Conservation (phyloP, 1,284 basidiomycete genomes). For the Apiotrichum akiyoshidainum region DNA sequence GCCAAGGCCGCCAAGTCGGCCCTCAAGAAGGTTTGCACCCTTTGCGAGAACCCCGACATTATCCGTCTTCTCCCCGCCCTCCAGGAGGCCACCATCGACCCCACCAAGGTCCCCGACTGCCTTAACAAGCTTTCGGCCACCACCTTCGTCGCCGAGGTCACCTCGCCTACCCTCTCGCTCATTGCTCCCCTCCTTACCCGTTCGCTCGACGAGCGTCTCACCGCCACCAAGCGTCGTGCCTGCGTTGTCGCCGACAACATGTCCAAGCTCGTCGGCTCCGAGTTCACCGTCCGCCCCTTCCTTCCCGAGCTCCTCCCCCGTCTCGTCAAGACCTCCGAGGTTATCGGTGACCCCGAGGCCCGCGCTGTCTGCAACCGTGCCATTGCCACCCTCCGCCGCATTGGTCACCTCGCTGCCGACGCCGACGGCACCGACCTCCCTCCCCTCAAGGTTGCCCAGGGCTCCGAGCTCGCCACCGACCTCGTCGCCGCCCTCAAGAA, state of each 20-base stretch:
- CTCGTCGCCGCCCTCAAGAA: slow-evolving; percentile 80
- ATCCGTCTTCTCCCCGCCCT: slow-evolving; percentile 4
- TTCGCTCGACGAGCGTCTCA: slow-evolving; percentile 92
- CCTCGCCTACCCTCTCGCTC: slow-evolving; percentile 95
- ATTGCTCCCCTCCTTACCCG: slow-evolving; percentile 97
- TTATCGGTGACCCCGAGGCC: slow-evolving; percentile 93
- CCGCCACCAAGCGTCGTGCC: slow-evolving; percentile 93
- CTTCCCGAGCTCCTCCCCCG: slow-evolving; percentile 90
- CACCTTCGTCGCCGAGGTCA: slow-evolving; percentile 99
- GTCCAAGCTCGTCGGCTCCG: slow-evolving; percentile 95
- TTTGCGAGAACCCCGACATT: slow-evolving; percentile 73
- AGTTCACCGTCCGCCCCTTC: slow-evolving; percentile 93
- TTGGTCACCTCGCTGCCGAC: slow-evolving; percentile 76
- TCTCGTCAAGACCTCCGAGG: slow-evolving; percentile 86
- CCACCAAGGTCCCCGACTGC: slow-evolving; percentile 95
- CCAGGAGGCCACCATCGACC: slow-evolving; percentile 88
- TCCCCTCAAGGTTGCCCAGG: slow-evolving; percentile 71
- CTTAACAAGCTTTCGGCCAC: slow-evolving; percentile 95
- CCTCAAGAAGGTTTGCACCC: slow-evolving; percentile 52
- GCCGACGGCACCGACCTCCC: slow-evolving; percentile 87
- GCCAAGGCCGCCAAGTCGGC: slow-evolving; percentile 59
- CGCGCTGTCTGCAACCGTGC: slow-evolving; percentile 83
- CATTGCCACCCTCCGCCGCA: slow-evolving; percentile 87
- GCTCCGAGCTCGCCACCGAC: slow-evolving; percentile 62
- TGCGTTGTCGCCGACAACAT: slow-evolving; percentile 98